Base-by-base conservation (phyloP, 371 early-diverging fungal species). In the Rhizopus microsporus region DNA sequence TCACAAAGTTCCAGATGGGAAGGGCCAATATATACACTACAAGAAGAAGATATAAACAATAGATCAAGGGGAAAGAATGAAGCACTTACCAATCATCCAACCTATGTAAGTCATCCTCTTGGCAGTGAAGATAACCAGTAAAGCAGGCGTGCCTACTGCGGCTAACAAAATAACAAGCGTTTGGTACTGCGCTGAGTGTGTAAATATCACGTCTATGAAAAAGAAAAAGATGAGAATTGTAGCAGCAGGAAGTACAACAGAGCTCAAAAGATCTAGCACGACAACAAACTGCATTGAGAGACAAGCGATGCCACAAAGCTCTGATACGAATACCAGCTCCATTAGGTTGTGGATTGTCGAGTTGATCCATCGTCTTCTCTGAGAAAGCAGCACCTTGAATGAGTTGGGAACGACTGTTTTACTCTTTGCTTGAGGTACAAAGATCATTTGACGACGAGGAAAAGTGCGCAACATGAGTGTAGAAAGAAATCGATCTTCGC, bases 351-450 rank as follows among this genome's bases (percentile, higher is more conserved):
- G 97, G n/a, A 97, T 81, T 5, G 99, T 99, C 2, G 97, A 97
- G 74, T 99, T 99, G 75, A 99, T 99, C 99, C 99, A 99, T 53
- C 99, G 80, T 60, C 99, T 85, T 9, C 99, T 85, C 77, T 99
- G 99, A 32, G 95, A 95, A 13, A 99, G 72, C 43, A 99, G 79
- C 45, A 97, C 93, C 7, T 75, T 73, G 71, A 98, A 99, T 23
- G 83, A 82, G 54, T 90, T 93, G 0, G 99, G 99, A 9, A 97
- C 99, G 23, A 91, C 86, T 5, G 99, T 99, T 61, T 90, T 87
- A 80, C 99, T 98, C 51, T 64, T 77, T 0, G 99, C 98, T 44
- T 87, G 81, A 6, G 97, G 97, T 1, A 96, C 89, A 83, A 96
- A 99, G 59, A 97, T 87, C 83, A 92, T 86, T 68, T 93, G 92